Base-by-base conservation (phyloP, 2,329 filamentous ascomycete genomes). In the Chaetomium globosum region DNA sequence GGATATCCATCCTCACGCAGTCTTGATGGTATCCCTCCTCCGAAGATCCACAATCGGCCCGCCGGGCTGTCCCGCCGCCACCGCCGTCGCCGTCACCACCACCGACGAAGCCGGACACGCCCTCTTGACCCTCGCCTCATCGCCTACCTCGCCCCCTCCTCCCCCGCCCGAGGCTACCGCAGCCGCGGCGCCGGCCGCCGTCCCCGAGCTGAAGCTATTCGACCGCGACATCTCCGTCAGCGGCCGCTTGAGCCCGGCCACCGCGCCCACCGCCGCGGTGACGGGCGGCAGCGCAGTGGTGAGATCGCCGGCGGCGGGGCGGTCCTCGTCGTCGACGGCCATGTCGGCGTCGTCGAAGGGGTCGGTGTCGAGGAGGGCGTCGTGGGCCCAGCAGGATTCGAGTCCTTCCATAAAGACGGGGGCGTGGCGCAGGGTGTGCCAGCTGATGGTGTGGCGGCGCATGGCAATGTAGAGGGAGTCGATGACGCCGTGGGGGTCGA, bases 381-480 rank as follows among this genome's bases (percentile, higher is more conserved):
- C 84, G 63, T 81, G 80, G 0, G 74, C 77, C 85, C 85, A 87
- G 68, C 82, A 80, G 3, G 78, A 78, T 68, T 87, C 85, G 0
- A 87, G 77, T 1, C 83, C 83, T 13, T 82, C 77, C 7, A 83
- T 75, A 67, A 80, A 83, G 2, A 81, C 76, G 0, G 81, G 80
- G 4, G 82, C 78, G 39, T 79, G 76, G 61, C 78, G 78, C 33
- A 87, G 75, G 39, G 79, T 80, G 65, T 82, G 78, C 85, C 85
- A 87, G 2, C 83, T 84, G n/a, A 87, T 76, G 7, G 80, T 82
- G 63, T 83, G 80, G 6, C 78, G 72, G 13, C 78, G 76, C 82
- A 86, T 84, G 63, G 84, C 83, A 64, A 87, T 85, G 69, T 87
- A 87, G 16, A 87, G 74, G 23, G 84, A 85, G 69, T 86, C 83